phyloP scores from a whole-genome alignment of 1,139 yeast genomes.

The Scheffersomyces cryptocercus region DNA sequence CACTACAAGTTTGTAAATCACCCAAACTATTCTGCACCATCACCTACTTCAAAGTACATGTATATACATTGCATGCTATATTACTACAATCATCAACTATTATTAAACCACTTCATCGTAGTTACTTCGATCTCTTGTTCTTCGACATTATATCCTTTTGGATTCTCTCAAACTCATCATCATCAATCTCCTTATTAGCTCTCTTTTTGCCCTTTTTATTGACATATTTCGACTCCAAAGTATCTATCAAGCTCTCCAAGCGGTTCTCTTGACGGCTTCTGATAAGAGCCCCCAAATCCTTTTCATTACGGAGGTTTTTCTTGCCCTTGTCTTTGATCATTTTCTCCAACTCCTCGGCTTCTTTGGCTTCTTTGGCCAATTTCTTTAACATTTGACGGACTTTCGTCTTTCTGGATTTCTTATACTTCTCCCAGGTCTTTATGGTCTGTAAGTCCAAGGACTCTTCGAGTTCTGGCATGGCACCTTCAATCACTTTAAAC shows the following conservation, averaged over 20 bases:
- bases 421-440: slow-evolving; percentile 56
- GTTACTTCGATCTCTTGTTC: slow-evolving; percentile 4
- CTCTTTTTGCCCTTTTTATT: slow-evolving; percentile 39
- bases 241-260: slow-evolving; percentile 49
- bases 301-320: slow-evolving; percentile 29
- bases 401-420: slow-evolving; percentile 44
- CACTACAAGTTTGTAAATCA: too few relatives aligned
- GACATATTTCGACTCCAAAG: slow-evolving; percentile 58
- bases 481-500: slow-evolving; percentile 47
- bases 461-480: slow-evolving; percentile 37
- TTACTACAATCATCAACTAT: neutral
- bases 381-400: slow-evolving; percentile 48
- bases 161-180: slow-evolving; percentile 42
- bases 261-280: slow-evolving; percentile 42
- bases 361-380: slow-evolving; percentile 61
- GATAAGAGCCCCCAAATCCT: slow-evolving; percentile 53
- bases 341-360: slow-evolving; percentile 63
- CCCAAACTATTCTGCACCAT: too few relatives aligned
- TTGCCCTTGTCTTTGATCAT: slow-evolving; percentile 45
- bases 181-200: slow-evolving; percentile 29
- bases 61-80: too few relatives aligned
- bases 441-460: slow-evolving; percentile 25
- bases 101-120: neutral
- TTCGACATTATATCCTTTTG: slow-evolving; percentile 23
- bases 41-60: too few relatives aligned